phyloP scores from a whole-genome alignment of 495 filamentous ascomycete species.

The Mycothermus thermophilus region DNA sequence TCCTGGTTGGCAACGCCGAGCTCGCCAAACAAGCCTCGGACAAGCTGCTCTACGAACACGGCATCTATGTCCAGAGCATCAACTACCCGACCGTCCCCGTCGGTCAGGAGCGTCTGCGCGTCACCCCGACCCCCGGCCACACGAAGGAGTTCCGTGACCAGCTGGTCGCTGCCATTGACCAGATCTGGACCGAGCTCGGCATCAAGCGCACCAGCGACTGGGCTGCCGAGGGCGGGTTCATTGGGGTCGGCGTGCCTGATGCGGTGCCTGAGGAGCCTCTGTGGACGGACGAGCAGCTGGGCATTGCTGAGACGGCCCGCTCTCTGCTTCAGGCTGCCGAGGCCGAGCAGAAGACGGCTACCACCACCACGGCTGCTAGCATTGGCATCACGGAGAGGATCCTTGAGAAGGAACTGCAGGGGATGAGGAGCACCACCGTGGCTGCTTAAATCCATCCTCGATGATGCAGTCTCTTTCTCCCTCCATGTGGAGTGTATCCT shows the following conservation, averaged over 20 bases:
- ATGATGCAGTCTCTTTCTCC: not conserved
- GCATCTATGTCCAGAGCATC: constrained; percentile 96
- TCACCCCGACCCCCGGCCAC: constrained; percentile 93
- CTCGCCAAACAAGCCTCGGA: constrained; percentile 85
- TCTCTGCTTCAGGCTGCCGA: constrained; percentile 11
- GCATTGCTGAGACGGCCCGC: constrained; percentile 37
- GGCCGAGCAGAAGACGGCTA: constrained; percentile 17
- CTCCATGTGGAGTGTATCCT: not conserved
- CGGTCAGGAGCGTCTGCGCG: constrained; percentile 85
- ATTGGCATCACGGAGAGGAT: constrained; percentile 13
- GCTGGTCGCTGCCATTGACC: constrained; percentile 70
- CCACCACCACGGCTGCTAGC: not conserved
- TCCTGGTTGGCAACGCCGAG: constrained; percentile 87
- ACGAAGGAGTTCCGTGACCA: constrained; percentile 66
- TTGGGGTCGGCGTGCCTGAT: constrained; percentile 69
- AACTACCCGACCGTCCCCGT: constrained; percentile 97
- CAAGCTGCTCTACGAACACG: constrained; percentile 69
- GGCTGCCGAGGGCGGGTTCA: constrained; percentile 82
- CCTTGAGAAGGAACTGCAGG: constrained; percentile 12
- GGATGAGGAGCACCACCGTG: constrained; percentile 8
- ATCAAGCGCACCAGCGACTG: constrained; percentile 89
- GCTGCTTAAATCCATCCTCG: constrained; percentile 9
- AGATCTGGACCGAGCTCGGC: constrained; percentile 72
- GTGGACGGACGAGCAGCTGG: constrained; percentile 81
- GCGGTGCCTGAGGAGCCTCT: constrained; percentile 44